Evolutionary conservation across 2,329 filamentous ascomycete genomes (phyloP), one percentile per base, ranked within the genome.

Genomic region (Fusarium sp.): DNA sequence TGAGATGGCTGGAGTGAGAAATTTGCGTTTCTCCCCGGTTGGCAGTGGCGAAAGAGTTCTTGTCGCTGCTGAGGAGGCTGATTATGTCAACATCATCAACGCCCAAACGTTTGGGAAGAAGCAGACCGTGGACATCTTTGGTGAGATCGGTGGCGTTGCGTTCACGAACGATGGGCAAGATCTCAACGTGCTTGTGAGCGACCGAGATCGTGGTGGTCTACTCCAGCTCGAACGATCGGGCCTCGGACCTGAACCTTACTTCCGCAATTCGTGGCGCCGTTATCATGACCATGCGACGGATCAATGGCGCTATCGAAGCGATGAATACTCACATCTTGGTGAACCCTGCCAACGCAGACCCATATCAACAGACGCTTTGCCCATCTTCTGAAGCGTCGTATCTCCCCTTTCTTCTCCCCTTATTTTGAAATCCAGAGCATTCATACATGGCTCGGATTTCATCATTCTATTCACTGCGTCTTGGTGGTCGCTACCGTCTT

Each of bases 31-130:
- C 79, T 93, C 91, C 2, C 91, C 92, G 1, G 78, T 88, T 4
- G 91, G 91, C 19, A 88, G 88, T 52, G 91, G 91, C 4, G 86
- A 85, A 68, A 85, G 86, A 5, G 84, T 93, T 2, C 84, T 95
- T 14, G 85, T 93, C 13, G 89, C 90, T 4, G 91, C 91, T 4
- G 93, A 95, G 77, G 90, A 92, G 75, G 91, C 92, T 34, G 92
- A 95, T 75, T 88, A 87, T 61, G 80, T 95, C 74, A 90, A 86
- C 76, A 82, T 94, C 46, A 90, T 94, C 70, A 89, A 94, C 69
- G 90, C 88, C 1, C 82, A 86, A 73, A 89, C 83, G 0, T 92
- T 89, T 72, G 78, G 82, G 23, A 84, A 84, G n/a, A 89, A 89
- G 77, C 92, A 94, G 78, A 88, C 86, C 0, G 80, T 94, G 12